phyloP scores from a whole-genome alignment of 129 eudicot genomes.

The Lonicera japonica region DNA sequence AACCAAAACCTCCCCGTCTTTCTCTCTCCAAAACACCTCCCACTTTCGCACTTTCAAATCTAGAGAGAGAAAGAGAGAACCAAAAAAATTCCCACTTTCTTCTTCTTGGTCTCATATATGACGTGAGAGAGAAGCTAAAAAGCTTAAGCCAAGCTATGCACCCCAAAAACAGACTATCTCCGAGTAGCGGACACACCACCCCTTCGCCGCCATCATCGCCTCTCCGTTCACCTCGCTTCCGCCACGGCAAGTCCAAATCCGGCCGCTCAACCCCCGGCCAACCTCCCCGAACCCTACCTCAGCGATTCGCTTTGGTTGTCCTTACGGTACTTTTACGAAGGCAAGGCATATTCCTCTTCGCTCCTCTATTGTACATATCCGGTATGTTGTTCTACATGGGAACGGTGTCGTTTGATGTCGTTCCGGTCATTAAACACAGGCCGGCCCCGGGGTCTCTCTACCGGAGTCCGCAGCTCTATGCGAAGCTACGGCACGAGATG shows the following conservation, averaged over 20 bases:
- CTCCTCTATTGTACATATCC: conserved; percentile 57
- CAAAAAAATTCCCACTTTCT: too few species aligned
- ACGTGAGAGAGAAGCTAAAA: too few species aligned
- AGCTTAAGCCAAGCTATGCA: too few species aligned
- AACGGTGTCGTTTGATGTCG: conserved; percentile 50
- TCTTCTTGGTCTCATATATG: too few species aligned
- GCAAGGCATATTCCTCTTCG: conserved; percentile 61
- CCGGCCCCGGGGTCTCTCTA: conserved; percentile 70
- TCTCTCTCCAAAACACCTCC: too few species aligned
- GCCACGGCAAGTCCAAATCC: conserved; percentile 40
- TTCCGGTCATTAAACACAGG: conserved; percentile 26
- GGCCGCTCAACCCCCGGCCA: conserved; percentile 26
- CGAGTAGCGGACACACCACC: conserved; percentile 66
- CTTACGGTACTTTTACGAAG: conserved; percentile 57
- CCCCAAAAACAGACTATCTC: conserved; percentile 61
- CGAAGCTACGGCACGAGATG: conserved; percentile 70
- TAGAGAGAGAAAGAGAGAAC: too few species aligned
- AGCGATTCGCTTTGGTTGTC: conserved; percentile 49
- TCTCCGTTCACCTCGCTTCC: conserved; percentile 66
- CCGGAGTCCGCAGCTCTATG: conserved; percentile 77
- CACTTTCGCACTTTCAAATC: too few species aligned
- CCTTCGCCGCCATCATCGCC: conserved; percentile 85
- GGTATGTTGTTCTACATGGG: conserved; percentile 51
- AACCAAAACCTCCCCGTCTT: too few species aligned
- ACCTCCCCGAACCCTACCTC: conserved; percentile 40